Percentiles rank a stretch among this genome's conserved stretches.
phyloP scores from a whole-genome alignment of 2,329 filamentous ascomycete genomes.

The Hawksworthiomyces lignivorus region DNA sequence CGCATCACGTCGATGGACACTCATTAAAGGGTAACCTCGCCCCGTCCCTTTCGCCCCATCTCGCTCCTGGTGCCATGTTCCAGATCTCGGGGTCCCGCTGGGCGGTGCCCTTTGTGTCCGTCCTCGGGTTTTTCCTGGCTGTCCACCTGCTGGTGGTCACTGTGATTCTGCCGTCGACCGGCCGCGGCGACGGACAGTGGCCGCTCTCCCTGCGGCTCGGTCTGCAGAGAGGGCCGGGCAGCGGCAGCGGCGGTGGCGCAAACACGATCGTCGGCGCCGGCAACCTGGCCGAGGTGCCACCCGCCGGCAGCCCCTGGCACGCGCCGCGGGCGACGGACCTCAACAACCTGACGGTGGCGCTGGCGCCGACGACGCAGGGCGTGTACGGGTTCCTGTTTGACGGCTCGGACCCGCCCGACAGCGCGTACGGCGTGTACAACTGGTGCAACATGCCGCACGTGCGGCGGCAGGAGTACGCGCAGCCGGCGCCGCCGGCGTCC shows the following conservation, averaged over 20 bases:
- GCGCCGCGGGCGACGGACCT: constrained; percentile 19
- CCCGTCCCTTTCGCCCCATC: too few species aligned
- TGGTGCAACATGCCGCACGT: constrained; percentile 88
- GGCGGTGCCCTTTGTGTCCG: constrained; percentile 7
- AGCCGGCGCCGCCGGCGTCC: constrained; percentile 27
- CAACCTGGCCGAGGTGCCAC: constrained; percentile 1
- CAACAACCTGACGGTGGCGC: constrained; percentile 22
- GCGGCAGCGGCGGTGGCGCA: constrained; percentile 3
- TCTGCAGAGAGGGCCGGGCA: constrained; percentile 1
- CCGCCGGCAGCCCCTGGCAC: constrained; percentile 20
- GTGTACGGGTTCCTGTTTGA: constrained; percentile 71
- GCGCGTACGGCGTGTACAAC: constrained; percentile 60
- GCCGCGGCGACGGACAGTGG: constrained; percentile 3
- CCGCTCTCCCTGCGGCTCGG: constrained; percentile 4
- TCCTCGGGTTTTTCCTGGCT: constrained; percentile 7
- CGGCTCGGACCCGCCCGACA: constrained; percentile 49
- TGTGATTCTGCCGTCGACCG: neutral
- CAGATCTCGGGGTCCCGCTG: constrained; percentile 3
- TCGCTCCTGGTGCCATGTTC: neutral
- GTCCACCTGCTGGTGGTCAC: constrained; percentile 4
- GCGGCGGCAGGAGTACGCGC: constrained; percentile 56
- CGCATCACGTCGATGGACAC: too few species aligned
- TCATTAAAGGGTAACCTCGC: too few species aligned
- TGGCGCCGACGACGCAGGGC: constrained; percentile 29
- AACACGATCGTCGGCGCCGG: neutral